Base-by-base conservation (phyloP, 2,329 filamentous ascomycete genomes). In the Pseudopyricularia javanii region DNA sequence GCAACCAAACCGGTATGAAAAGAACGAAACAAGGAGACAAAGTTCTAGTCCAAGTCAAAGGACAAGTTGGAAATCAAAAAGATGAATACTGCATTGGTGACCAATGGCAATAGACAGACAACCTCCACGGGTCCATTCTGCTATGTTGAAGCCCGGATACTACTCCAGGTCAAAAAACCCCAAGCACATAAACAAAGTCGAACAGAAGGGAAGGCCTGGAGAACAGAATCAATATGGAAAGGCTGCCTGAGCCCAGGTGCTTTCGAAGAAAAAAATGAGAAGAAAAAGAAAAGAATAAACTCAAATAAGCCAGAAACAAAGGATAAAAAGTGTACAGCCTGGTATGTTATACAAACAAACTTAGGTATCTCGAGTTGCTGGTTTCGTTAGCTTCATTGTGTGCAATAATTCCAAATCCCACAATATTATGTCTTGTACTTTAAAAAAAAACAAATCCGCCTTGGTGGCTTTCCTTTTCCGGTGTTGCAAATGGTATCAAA, bases 361-460 rank as follows among this genome's bases (percentile, higher is more conserved):
- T 33, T 50, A 63, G 61, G 62, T 64, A 64, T 65, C 62, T 62
- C 58, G 57, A 57, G 57, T 43, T 43, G 37, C 11, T 43, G 22
- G 37, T 58, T 28, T 52, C 50, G 50, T 52, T 26, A 52, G 35
- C 50, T 51, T 52, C 50, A 37, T 52, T 28, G 33, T 20, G 14
- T 49, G 52, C 30, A 12, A 47, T 47, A 22, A 32, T 51, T 3
- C 22, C 40, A 51, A 34, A 54, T 33, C 20, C 35, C 47, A 50
- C 45, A 43, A 51, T 7, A 52, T 24, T 14, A 15, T 50, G 32
- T 50, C 48, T 17, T 12, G 30, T 34, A 34, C 48, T 24, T 24
- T 6, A 26, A 50, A 34, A 50, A 11, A 37, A 50, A 50, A 50
- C 9, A 50, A 22, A 43, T 43, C 37, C 17, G n/a, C 37, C 6